Base-by-base conservation (phyloP, 495 filamentous ascomycete genomes). In the Lasiosphaeris hirsuta region DNA sequence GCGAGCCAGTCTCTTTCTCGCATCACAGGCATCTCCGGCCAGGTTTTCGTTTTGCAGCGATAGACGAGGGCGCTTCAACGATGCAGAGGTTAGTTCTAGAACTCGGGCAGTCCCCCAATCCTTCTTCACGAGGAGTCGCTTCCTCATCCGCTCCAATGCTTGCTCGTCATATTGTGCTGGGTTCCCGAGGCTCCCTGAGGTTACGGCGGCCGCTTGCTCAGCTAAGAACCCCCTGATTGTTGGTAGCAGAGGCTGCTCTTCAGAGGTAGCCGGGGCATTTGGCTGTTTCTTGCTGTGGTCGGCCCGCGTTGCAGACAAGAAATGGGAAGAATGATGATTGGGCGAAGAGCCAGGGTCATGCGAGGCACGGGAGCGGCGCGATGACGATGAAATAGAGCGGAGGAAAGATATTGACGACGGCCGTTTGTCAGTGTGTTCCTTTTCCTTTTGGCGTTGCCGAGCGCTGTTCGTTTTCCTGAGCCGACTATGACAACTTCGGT, bases 401-500 rank as follows among this genome's bases (percentile, higher is more conserved):
- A 44, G 39, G 36, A 56, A 38, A 15, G 52, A 51, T 19, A 51
- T 47, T 7, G 61, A 52, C 13, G 47, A 59, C 6, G 56, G 46
- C 10, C 44, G 46, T 11, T 60, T 62, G 17, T 55, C 44, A 30
- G 23, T n/a, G 35, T 42, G n/a, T 8, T 65, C 36, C 39, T 66
- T 51, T 41, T 51, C 35, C 51, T 70, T 74, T 39, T 76, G 74
- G 7, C 68, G 67, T 19, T 65, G 62, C 18, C 68, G 60, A 23
- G 53, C 48, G 0, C 54, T 51, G 42, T 75, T 63, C 1, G 66
- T 62, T 42, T 72, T 75, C 15, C 67, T 66, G 51, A 70, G 54
- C 15, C 57, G 61, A 9, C 67, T 63, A 17, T 67, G 72, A 11
- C 63, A 67, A 58, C 67, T 59, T 53, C 71, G 73, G 18, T 74